A percentile compares a stretch with the other conserved stretches of the same genome.
These are phyloP conservation scores for Bauhinia variegata DNA, from an alignment of 306 rosid genomes.

Conservation along the genomic window DNA sequence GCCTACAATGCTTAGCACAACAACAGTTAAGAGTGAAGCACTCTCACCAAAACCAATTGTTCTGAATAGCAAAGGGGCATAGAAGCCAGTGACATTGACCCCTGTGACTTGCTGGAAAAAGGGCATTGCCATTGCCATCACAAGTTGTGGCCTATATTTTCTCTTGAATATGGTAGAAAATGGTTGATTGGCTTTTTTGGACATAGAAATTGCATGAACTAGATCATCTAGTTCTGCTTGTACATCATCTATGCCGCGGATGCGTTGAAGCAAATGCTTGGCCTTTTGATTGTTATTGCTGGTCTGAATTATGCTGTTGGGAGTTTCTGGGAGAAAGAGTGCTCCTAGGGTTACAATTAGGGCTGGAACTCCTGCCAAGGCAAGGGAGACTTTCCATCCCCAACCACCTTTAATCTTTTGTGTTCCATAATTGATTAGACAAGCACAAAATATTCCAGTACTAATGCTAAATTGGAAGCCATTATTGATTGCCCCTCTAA, in stretches of 20 bases:
- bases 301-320: conserved; percentile 73
- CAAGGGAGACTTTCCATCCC: conserved; percentile 77
- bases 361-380: conserved; percentile 78
- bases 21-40: conserved; percentile 50
- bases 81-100: conserved; percentile 57
- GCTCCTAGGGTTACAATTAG: conserved; percentile 65
- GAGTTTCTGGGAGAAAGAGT: conserved; percentile 82
- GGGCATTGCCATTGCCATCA: conserved; percentile 58
- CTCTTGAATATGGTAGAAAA: conserved; percentile 32
- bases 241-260: conserved; percentile 51
- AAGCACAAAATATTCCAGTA: conserved; percentile 62
- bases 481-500: conserved; percentile 76
- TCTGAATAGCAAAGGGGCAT: conserved; percentile 53
- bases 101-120: conserved; percentile 61
- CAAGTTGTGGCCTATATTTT: conserved; percentile 57
- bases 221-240: conserved; percentile 53
- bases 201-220: conserved; percentile 35
- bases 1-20: conserved; percentile 47
- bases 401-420: conserved; percentile 63
- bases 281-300: conserved; percentile 49
- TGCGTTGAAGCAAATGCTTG: conserved; percentile 52
- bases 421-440: conserved; percentile 71
- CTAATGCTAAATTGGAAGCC: conserved; percentile 82
- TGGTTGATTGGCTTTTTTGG: conserved; percentile 33
- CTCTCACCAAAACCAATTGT: conserved; percentile 59